Evolutionary conservation across 2,329 filamentous ascomycete species (phyloP), one percentile per base, ranked within the genome.

Genomic region (Ceratocystiopsis minuta): DNA sequence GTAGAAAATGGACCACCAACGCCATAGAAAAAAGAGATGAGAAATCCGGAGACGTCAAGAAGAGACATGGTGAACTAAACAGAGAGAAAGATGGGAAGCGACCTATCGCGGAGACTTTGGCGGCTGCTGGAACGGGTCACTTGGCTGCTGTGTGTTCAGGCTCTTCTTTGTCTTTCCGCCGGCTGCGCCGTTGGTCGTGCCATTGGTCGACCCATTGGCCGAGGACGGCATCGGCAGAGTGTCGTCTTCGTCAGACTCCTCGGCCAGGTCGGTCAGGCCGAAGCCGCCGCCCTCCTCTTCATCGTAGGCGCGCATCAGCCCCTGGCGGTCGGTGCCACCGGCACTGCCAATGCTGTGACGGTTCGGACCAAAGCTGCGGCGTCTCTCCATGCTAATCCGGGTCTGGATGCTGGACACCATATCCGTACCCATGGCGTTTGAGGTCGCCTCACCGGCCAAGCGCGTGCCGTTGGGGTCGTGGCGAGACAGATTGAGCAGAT

Each of bases 401-500:
- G 90, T 96, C 54, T 90, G 83, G 50, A 93, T 73, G 49, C 82
- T 83, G 24, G 86, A 85, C 43, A 98, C 75, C 57, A 82, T 84
- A 57, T 98, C 90, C 14, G 87, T 95, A 13, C 88, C 90, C 5
- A 87, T 81, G 39, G 80, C 81, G 55, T 93, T 84, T 40, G 77
- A 71, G 45, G 72, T 70, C 50, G 69, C 57, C 37, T 63, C 76
- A 42, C 72, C 71, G 33, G 81, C 65, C 49, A 79, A 58, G 45
- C 70, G 72, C 44, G 69, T 75, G 40, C 87, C 87, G 54, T 93
- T 78, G 1, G 90, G 86, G 54, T 98, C 90, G 50, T 78, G 73
- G 53, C 90, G 79, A 0, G 88, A 95, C n/a, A 98, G 75, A 55
- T 96, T 96, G 51, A 96, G 72, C 6, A 96, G 74, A 60, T 96